Evolutionary conservation across 2,329 filamentous ascomycete genomes (phyloP).

Genomic region (Fusarium coffeatum): DNA sequence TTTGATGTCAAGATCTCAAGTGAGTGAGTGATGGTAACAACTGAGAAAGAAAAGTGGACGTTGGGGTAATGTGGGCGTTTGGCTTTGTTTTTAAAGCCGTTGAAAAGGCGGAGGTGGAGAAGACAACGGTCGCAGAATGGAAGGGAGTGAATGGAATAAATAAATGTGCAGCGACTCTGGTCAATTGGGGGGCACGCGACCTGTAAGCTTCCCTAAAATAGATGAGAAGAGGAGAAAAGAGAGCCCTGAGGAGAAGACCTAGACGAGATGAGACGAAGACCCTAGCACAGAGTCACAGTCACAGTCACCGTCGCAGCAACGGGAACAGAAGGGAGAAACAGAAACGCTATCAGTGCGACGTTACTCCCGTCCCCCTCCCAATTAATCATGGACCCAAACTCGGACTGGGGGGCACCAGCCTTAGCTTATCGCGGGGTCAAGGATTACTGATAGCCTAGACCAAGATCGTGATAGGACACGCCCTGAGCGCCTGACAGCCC

Average conservation of each 20-base stretch:
- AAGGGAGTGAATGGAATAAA: background rate
- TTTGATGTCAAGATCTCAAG: background rate
- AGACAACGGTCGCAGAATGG: background rate
- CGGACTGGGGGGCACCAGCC: background rate
- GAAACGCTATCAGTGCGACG: conserved; percentile 25
- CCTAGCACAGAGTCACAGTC: background rate
- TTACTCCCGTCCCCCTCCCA: background rate
- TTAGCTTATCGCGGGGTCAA: conserved; percentile 28
- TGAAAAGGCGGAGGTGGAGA: conserved; percentile 18
- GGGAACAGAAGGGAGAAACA: background rate
- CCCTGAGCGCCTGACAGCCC: conserved; percentile 8
- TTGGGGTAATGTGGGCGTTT: conserved; percentile 7
- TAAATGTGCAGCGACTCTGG: background rate
- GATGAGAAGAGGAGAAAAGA: conserved; percentile 6
- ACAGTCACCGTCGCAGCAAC: background rate
- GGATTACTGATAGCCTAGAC: conserved; percentile 5
- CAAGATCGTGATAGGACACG: conserved; percentile 11
- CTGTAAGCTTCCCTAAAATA: conserved; percentile 24
- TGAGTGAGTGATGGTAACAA: background rate
- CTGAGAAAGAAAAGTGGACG: background rate
- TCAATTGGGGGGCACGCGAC: conserved; percentile 16
- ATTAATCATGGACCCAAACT: background rate
- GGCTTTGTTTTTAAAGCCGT: conserved; percentile 25
- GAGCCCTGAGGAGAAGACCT: background rate
- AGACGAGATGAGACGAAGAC: conserved; percentile 5